These are phyloP conservation scores for Penicillium italicum DNA, from an alignment of 2,329 filamentous ascomycete genomes.

Conservation along the genomic window DNA sequence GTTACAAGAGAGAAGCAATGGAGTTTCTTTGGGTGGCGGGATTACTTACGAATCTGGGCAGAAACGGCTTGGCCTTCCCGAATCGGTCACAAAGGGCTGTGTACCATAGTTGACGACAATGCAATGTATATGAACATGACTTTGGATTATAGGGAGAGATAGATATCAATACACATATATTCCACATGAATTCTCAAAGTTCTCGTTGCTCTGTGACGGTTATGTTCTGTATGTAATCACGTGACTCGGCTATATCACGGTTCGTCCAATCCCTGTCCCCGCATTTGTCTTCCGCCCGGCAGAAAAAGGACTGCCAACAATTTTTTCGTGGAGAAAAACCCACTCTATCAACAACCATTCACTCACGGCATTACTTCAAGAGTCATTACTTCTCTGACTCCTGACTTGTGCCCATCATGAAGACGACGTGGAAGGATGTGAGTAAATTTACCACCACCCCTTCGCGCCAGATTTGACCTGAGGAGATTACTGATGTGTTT, in stretches of 20 bases:
- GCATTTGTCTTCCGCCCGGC: constrained; percentile 21
- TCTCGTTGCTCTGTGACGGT: too few relatives aligned
- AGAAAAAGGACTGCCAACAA: constrained; percentile 26
- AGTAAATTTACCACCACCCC: constrained; percentile 13
- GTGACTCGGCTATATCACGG: constrained; percentile 19
- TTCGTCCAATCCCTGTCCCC: constrained; percentile 21
- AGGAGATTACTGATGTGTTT: constrained; percentile 35
- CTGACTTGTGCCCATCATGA: constrained; percentile 46
- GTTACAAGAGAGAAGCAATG: constrained; percentile 32
- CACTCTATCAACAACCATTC: constrained; percentile 24
- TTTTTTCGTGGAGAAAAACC: constrained; percentile 27
- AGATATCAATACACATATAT: background rate
- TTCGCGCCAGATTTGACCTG: background rate
- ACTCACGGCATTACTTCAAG: constrained; percentile 20
- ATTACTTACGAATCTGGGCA: constrained; percentile 16
- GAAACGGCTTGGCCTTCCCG: constrained; percentile 11
- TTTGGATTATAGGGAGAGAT: background rate
- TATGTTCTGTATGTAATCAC: background rate
- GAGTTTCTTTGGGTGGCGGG: constrained; percentile 31
- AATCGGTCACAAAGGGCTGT: constrained; percentile 15
- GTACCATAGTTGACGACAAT: constrained; percentile 24
- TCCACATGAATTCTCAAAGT: background rate
- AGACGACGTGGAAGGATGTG: constrained; percentile 59
- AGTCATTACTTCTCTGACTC: constrained; percentile 27
- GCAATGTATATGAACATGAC: constrained; percentile 17